These are phyloP conservation scores for Starmerella lactis-condensi DNA, from an alignment of 805 yeast genomes.

Conservation along the genomic window DNA sequence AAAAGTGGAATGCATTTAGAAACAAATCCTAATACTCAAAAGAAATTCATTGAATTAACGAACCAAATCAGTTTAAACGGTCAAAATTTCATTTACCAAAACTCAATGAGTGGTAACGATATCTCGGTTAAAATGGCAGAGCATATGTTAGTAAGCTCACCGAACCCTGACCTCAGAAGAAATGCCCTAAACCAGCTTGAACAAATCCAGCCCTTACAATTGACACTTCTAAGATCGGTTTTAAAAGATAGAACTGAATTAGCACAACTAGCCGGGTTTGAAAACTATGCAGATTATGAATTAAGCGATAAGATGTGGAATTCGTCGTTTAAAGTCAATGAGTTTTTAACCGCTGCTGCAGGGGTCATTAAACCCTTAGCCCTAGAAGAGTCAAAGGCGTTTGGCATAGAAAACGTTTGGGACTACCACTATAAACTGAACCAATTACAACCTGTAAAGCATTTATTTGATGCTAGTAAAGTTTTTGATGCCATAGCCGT, in stretches of 20 bases:
- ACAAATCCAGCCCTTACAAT: constrained; percentile 44
- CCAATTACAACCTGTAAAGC: constrained; percentile 16
- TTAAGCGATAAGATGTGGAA: constrained; percentile 81
- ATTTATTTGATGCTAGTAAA: constrained; percentile 55
- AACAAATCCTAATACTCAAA: constrained; percentile 36
- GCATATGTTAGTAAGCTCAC: constrained; percentile 40
- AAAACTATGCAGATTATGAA: constrained; percentile 60
- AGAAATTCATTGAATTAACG: constrained; percentile 48
- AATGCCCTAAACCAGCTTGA: constrained; percentile 61
- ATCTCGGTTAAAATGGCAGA: too few species aligned
- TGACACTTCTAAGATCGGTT: constrained; percentile 38
- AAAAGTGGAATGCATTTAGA: constrained; percentile 76
- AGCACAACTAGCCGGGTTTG: constrained; percentile 54
- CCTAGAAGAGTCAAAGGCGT: constrained; percentile 35
- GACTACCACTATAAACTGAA: constrained; percentile 55
- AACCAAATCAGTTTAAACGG: constrained; percentile 43
- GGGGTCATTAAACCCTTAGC: constrained; percentile 36
- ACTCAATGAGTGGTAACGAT: too few species aligned
- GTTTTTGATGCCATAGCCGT: constrained; percentile 68
- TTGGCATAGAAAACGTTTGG: constrained; percentile 43
- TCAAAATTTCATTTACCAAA: constrained; percentile 5
- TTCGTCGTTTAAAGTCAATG: constrained; percentile 51
- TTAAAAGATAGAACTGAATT: constrained; percentile 48
- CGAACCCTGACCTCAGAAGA: constrained; percentile 38
- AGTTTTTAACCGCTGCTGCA: constrained; percentile 47